Percentiles rank a stretch among this genome's conserved stretches.
phyloP scores from a whole-genome alignment of 2,329 filamentous ascomycete species.

The Aureobasidium sp. region DNA sequence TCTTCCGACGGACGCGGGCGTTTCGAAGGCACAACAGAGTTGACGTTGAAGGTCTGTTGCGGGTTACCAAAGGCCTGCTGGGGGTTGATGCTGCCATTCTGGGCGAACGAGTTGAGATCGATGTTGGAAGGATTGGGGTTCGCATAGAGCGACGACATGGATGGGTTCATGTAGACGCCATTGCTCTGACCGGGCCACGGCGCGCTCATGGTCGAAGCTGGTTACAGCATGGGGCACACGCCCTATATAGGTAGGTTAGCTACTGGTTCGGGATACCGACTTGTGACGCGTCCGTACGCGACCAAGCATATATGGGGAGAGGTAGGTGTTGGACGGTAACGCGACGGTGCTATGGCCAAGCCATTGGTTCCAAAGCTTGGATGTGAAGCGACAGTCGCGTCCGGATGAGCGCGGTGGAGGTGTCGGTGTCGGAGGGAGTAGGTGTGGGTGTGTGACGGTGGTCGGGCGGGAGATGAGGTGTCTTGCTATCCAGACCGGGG shows the following conservation, averaged over 20 bases:
- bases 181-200: constrained; percentile 18
- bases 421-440: neutral
- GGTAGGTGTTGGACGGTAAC: neutral
- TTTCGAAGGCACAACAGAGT: constrained; percentile 83
- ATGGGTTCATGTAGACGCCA: constrained; percentile 20
- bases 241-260: constrained; percentile 8
- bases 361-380: neutral
- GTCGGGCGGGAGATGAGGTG: constrained; percentile 7
- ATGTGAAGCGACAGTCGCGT: neutral
- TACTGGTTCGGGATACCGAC: neutral
- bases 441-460: constrained; percentile 4
- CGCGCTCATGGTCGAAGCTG: constrained; percentile 19
- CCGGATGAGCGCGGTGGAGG: neutral
- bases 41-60: constrained; percentile 74
- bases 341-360: neutral
- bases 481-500: neutral
- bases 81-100: constrained; percentile 75
- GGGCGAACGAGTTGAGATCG: constrained; percentile 40
- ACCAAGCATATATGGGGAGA: neutral
- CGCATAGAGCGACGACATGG: constrained; percentile 20
- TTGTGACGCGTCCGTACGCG: constrained; percentile 12
- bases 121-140: constrained; percentile 26
- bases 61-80: constrained; percentile 62
- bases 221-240: constrained; percentile 16
- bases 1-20: constrained; percentile 75